Percentiles rank a stretch among this genome's conserved stretches.
phyloP scores from a whole-genome alignment of 1,284 basidiomycete species.

The Testicularia cyperi region DNA sequence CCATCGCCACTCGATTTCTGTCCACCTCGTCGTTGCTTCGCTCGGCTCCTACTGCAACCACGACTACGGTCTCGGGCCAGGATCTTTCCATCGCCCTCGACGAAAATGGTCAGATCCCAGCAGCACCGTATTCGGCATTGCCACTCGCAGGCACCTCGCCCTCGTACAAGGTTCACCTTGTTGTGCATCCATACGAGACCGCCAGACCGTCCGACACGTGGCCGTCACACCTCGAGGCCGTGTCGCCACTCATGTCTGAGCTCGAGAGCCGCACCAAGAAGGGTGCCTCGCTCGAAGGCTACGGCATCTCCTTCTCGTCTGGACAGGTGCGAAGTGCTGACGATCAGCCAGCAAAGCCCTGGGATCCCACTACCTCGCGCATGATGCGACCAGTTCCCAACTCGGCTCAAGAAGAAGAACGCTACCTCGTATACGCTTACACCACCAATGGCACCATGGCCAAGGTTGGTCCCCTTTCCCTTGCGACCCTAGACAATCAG shows the following conservation, averaged over 20 bases:
- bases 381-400: slow-evolving; percentile 43
- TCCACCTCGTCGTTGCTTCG: slow-evolving; percentile 5
- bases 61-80: slow-evolving; percentile 18
- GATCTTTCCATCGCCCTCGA: slow-evolving; percentile 40
- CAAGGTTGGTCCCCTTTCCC: slow-evolving; percentile 41
- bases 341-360: slow-evolving; percentile 4
- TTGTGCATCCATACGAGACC: slow-evolving; percentile 40
- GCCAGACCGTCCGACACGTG: slow-evolving; percentile 33
- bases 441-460: slow-evolving; percentile 38
- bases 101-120: slow-evolving; percentile 34
- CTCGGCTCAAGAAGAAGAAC: slow-evolving; percentile 40
- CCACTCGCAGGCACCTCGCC: slow-evolving; percentile 50
- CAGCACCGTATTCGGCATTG: slow-evolving; percentile 43
- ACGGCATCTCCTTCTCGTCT: slow-evolving; percentile 42
- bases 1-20: not conserved
- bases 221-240: slow-evolving; percentile 49
- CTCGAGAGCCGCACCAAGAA: slow-evolving; percentile 40
- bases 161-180: slow-evolving; percentile 47
- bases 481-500: slow-evolving; percentile 38
- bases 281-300: slow-evolving; percentile 47
- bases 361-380: slow-evolving; percentile 43
- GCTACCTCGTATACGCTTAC: slow-evolving; percentile 43
- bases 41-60: slow-evolving; percentile 3
- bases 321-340: slow-evolving; percentile 8
- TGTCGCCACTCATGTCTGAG: slow-evolving; percentile 47